Evolutionary conservation across 2,329 filamentous ascomycete species (phyloP), one percentile per base, ranked within the genome.

Genomic region (Sclerotinia trifoliorum): DNA sequence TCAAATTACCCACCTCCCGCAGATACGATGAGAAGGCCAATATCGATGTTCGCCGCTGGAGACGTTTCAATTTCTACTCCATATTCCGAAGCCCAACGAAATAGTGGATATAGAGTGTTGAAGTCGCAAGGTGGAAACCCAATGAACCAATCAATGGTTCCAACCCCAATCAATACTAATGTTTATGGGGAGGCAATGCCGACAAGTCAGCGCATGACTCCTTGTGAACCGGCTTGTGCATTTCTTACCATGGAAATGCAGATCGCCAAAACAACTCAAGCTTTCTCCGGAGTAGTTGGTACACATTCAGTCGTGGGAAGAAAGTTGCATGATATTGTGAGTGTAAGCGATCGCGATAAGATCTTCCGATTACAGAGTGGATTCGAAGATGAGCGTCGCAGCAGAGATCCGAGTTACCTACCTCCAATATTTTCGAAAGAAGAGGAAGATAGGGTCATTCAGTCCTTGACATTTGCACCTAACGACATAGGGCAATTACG

Each of bases 191-290:
- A 66, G 17, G 61, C 69, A 48, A 70, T 73, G 55, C 63, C 74
- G 49, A 70, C 72, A 21, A 69, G 65, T 10, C 69, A 75, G 69
- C 72, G 75, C 61, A 75, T 79, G 19, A 77, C 80, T 60, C 69
- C 78, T 1, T 79, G 80, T 13, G 86, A 89, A 70, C 83, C 85
- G 0, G 81, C 85, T 26, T 76, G 72, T 61, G 86, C 86, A 1
- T 88, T 86, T 73, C 76, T 89, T 57, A 88, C 82, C 5, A 83
- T 85, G 69, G 84, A 86, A 35, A 78, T 89, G 73, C 84, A 87
- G 66, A 81, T 90, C 62, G 80, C 83, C 21, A 87, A 84, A 67
- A 83, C 81, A 7, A 89, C 87, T 0, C 79, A 78, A 19, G 79
- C 83, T 3, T 90, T 90, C 71, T 74, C 80, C 32, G 85, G 88